phyloP scores from a whole-genome alignment of 768 basidiomycete genomes.

The Xerocomellus intermedius region DNA sequence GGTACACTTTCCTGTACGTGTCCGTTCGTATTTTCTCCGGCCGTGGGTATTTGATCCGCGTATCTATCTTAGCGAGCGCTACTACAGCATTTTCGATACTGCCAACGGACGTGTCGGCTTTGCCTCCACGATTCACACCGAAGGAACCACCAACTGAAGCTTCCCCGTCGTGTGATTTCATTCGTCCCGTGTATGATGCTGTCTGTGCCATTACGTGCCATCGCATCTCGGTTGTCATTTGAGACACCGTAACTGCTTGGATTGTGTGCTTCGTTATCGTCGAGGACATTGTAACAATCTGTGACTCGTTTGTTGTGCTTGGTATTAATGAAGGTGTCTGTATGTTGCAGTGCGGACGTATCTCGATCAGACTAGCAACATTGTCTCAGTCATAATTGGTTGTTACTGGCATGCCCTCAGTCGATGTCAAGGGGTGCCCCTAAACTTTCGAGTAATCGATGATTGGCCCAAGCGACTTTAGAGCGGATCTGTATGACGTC shows the following conservation, averaged over 20 bases:
- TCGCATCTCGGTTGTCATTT: background rate
- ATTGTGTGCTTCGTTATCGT: too few relatives aligned
- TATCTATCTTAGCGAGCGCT: conserved; percentile 19
- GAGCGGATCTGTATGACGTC: too few relatives aligned
- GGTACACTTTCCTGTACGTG: conserved; percentile 17
- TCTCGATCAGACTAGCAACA: too few relatives aligned
- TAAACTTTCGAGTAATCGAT: too few relatives aligned
- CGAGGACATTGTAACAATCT: background rate
- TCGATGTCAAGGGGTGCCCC: background rate
- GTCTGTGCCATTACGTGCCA: background rate
- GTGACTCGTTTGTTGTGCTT: background rate
- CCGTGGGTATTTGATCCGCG: background rate
- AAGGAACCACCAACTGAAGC: background rate
- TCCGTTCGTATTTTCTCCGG: background rate
- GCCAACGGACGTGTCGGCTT: conserved; percentile 7
- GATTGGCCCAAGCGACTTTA: too few relatives aligned
- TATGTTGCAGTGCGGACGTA: too few relatives aligned
- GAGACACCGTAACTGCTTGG: too few relatives aligned
- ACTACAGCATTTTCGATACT: conserved; percentile 38
- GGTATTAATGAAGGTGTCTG: background rate
- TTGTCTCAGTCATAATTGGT: background rate
- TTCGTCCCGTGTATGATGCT: background rate
- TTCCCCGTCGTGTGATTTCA: background rate
- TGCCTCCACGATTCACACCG: conserved; percentile 2
- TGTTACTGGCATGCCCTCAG: background rate